Base-by-base conservation (phyloP, 768 basidiomycete species). In the Kockovaella imperatae region DNA sequence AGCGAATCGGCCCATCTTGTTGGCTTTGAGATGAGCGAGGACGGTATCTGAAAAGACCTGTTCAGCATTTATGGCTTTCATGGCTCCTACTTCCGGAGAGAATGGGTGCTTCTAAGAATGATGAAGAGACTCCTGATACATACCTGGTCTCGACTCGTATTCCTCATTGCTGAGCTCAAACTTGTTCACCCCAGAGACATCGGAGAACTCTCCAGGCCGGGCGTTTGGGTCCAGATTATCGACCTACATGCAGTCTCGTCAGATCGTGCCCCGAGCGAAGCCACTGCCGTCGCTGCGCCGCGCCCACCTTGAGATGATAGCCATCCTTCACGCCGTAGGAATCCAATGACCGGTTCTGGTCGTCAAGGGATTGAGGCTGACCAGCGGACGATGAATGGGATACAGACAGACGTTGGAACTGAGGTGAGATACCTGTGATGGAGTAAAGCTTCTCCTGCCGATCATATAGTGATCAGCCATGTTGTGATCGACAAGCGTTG, bases 1-100 rank as follows among this genome's bases (percentile, higher is more conserved):
- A 1, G 85, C 86, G 67, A 93, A 97, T 8, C 90, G 82, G 5
- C 93, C 93, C 36, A 97, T 80, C 69, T 86, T 83, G 69, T 93
- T 73, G 2, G 77, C 77, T 67, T 87, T 84, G 60, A 95, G 88
- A 75, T 87, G 95, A 2, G 84, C 82, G 13, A 89, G 77, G 24
- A 97, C 86, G 7, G 86, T 84, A 66, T 93, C 93, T 91, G 17
- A 14, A 10, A 49, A 14, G 29, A 6, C 25, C 29, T 14, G 14
- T 13, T 3, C 30, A 54, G 45, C 59, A 28, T 42, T 20, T 18
- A 14, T 20, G n/a, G 21, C 7, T 34, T 34, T 34, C 32, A 11
- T 34, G 11, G 32, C n/a, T 34, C n/a, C 11, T 34, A 34, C 32
- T 11, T 34, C n/a, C 11, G 31, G 8, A 31, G 47, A 40, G 10